A percentile compares a stretch with the other conserved stretches of the same genome.
Conservation (phyloP, 108 stramenopile genomes). For the Discostella stelligeroides region DNA sequence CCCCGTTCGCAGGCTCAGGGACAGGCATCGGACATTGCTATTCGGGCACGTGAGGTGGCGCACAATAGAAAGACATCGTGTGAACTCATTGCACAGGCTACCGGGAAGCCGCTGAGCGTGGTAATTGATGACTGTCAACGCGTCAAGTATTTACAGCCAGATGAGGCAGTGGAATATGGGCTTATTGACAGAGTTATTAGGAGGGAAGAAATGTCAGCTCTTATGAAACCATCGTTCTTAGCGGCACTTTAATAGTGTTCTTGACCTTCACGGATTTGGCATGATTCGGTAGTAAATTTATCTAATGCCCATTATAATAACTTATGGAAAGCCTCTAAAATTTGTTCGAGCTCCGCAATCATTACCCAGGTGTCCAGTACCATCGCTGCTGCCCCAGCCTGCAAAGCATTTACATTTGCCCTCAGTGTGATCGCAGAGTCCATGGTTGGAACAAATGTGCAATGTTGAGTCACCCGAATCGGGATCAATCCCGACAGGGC, state of each 20-base stretch:
- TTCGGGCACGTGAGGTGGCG: conserved; percentile 92
- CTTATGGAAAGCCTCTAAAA: conserved; percentile 31
- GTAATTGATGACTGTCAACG: conserved; percentile 91
- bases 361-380: conserved; percentile 41
- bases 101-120: conserved; percentile 87
- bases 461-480: conserved; percentile 38
- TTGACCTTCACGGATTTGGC: too few species aligned
- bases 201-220: conserved; percentile 65
- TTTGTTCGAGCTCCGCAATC: conserved; percentile 48
- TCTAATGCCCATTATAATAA: background rate
- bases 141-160: conserved; percentile 94
- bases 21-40: conserved; percentile 97
- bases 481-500: conserved; percentile 72
- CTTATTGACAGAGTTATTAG: conserved; percentile 93
- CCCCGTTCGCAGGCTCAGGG: conserved; percentile 90
- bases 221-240: conserved; percentile 80
- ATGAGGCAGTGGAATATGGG: conserved; percentile 97
- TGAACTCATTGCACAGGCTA: conserved; percentile 90
- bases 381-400: conserved; percentile 53
- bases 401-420: conserved; percentile 57
- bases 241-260: conserved; percentile 45
- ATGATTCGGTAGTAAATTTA: background rate
- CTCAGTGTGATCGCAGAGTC: conserved; percentile 48
- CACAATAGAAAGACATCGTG: conserved; percentile 87
- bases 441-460: conserved; percentile 54